Evolutionary conservation across 2,329 filamentous ascomycete species (phyloP).

Genomic region (Aspergillus ustus): DNA sequence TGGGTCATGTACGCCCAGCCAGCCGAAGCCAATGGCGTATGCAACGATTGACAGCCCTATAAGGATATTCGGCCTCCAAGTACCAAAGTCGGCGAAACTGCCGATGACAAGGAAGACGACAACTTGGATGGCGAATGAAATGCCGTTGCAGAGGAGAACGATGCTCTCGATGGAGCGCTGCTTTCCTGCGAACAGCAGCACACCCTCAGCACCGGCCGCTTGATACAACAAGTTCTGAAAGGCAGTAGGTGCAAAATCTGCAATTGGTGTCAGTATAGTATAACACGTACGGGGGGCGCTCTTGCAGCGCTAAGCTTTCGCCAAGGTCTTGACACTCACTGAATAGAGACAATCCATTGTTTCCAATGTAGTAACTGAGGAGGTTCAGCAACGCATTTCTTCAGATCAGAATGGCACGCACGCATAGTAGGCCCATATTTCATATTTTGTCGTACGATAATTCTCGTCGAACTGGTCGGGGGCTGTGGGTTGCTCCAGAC

Average conservation of each 20-base stretch:
- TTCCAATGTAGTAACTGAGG: constrained; percentile 65
- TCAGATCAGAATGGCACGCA: constrained; percentile 32
- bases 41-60: constrained; percentile 65
- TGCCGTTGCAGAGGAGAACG: constrained; percentile 68
- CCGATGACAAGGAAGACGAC: constrained; percentile 54
- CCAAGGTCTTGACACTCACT: constrained; percentile 39
- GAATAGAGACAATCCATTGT: constrained; percentile 67
- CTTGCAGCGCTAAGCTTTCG: neutral
- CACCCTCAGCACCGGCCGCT: constrained; percentile 59
- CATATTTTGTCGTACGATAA: constrained; percentile 56
- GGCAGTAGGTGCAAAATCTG: constrained; percentile 64
- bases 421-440: constrained; percentile 63
- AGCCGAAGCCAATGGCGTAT: constrained; percentile 68
- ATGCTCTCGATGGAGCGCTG: constrained; percentile 67
- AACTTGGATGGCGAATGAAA: constrained; percentile 70
- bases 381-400: constrained; percentile 22
- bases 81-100: constrained; percentile 65
- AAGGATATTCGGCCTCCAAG: constrained; percentile 66
- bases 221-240: constrained; percentile 68
- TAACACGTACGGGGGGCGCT: no score
- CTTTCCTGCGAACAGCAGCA: constrained; percentile 61
- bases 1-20: constrained; percentile 66
- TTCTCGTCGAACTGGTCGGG: constrained; percentile 60
- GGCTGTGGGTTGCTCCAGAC: constrained; percentile 48
- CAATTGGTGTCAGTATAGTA: constrained; percentile 2